phyloP scores from a whole-genome alignment of 257 asterid genomes.

The Verbena officinalis region DNA sequence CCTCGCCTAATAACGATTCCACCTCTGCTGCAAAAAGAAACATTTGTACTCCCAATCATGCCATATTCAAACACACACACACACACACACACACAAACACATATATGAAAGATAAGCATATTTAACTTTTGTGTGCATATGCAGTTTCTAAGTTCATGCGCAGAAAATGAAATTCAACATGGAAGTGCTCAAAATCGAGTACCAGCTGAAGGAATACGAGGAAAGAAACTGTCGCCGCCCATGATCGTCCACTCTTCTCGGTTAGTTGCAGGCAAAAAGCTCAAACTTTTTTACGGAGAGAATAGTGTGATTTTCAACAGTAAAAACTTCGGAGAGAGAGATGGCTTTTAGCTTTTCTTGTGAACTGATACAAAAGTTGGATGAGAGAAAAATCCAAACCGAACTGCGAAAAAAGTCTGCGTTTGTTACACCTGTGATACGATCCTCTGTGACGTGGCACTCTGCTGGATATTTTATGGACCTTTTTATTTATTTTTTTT shows the following conservation, averaged over 20 bases:
- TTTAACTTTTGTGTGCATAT: too few species aligned
- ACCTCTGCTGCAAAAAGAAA: slow-evolving; percentile 49
- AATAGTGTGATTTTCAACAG: not conserved
- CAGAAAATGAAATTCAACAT: not conserved
- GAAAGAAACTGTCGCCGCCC: slow-evolving; percentile 53
- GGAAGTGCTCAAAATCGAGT: slow-evolving; percentile 1
- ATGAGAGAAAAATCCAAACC: not conserved
- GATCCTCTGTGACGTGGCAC: not conserved
- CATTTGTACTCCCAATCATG: not conserved
- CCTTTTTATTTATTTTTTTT: too few species aligned
- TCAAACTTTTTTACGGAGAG: slow-evolving; percentile 19
- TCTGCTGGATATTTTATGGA: not conserved
- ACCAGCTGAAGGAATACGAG: slow-evolving; percentile 42
- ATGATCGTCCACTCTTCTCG: slow-evolving; percentile 26
- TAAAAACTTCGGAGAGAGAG: not conserved
- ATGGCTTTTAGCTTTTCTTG: not conserved
- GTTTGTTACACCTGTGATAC: slow-evolving; percentile 5
- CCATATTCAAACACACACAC: not conserved
- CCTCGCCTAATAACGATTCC: slow-evolving; percentile 30
- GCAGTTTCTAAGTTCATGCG: too few species aligned
- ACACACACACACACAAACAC: not conserved
- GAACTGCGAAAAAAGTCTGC: not conserved
- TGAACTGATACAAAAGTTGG: too few species aligned
- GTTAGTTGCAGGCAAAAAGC: not conserved
- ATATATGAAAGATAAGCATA: too few species aligned